These are phyloP conservation scores for Kodamaea kaohsiungensis DNA, from an alignment of 805 yeast species.

Conservation along the genomic window DNA sequence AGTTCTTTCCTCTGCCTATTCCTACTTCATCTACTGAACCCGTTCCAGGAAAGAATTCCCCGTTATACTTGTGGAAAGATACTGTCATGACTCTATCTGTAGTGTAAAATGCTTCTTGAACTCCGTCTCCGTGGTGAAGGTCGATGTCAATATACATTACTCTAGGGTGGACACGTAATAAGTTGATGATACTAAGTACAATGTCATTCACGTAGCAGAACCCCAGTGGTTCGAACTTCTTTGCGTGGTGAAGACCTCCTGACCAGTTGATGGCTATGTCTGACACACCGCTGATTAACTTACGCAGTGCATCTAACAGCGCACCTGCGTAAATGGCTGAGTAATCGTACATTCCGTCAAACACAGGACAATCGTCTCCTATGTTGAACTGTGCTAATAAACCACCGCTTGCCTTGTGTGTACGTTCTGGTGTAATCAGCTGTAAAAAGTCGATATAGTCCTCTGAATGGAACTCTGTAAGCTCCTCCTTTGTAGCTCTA, in stretches of 20 bases:
- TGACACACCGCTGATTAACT: constrained; percentile 79
- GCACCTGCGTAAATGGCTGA: constrained; percentile 91
- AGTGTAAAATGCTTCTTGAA: constrained; percentile 93
- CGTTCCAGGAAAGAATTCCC: constrained; percentile 96
- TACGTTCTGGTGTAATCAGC: constrained; percentile 73
- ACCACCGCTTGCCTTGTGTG: constrained; percentile 55
- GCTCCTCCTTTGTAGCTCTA: constrained; percentile 77
- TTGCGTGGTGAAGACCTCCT: constrained; percentile 96
- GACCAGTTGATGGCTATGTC: constrained; percentile 97
- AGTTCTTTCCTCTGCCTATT: constrained; percentile 83
- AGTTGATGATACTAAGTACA: constrained; percentile 81
- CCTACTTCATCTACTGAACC: constrained; percentile 91
- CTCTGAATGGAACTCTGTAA: constrained; percentile 79
- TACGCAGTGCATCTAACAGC: constrained; percentile 87
- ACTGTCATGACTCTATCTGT: constrained; percentile 97
- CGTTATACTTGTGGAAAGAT: constrained; percentile 89
- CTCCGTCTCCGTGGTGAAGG: constrained; percentile 97
- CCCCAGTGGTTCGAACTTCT: constrained; percentile 91
- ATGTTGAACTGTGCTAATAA: constrained; percentile 70
- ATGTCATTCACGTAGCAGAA: constrained; percentile 95
- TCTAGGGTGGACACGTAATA: constrained; percentile 85
- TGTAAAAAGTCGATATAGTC: constrained; percentile 82
- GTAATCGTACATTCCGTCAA: constrained; percentile 92
- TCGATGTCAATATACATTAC: constrained; percentile 93
- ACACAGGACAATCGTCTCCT: constrained; percentile 93